A percentile compares a stretch with the other conserved stretches of the same genome.
Conservation (phyloP, 306 rosid species). For the Rubus idaeus region DNA sequence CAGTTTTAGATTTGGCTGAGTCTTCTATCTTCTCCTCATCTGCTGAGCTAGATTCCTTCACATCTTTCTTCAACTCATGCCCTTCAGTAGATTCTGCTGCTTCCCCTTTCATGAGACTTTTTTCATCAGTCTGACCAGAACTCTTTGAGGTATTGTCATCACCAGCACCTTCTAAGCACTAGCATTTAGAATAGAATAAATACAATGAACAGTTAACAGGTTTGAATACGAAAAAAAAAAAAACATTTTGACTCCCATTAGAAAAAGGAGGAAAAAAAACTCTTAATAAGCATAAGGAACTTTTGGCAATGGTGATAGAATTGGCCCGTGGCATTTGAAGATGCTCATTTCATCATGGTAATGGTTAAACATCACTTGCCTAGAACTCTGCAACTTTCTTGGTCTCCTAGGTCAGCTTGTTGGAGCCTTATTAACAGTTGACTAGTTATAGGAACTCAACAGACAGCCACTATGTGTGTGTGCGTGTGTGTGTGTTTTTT, state of each 20-base stretch:
- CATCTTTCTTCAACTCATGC: constrained; percentile 41
- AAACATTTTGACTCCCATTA: neutral
- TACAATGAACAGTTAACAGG: constrained; percentile 10
- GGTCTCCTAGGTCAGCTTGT: neutral
- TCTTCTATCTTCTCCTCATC: constrained; percentile 71
- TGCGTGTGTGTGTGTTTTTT: no score
- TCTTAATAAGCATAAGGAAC: neutral
- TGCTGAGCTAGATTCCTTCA: constrained; percentile 42
- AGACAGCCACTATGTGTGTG: neutral
- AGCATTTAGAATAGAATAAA: constrained; percentile 29
- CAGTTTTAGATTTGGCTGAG: constrained; percentile 44
- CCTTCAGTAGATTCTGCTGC: constrained; percentile 46
- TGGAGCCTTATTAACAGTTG: neutral
- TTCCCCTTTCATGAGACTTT: constrained; percentile 44
- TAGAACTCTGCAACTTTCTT: neutral
- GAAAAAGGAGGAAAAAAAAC: neutral
- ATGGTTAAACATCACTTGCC: neutral
- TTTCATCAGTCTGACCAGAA: constrained; percentile 47
- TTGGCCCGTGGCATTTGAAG: neutral
- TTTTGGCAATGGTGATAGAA: neutral
- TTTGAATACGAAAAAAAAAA: neutral
- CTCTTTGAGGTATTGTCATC: constrained; percentile 52
- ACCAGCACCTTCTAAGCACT: constrained; percentile 68
- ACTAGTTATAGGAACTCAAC: neutral
- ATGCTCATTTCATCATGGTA: neutral